phyloP scores from a whole-genome alignment of 495 filamentous ascomycete species.

The Annulohypoxylon bovei region DNA sequence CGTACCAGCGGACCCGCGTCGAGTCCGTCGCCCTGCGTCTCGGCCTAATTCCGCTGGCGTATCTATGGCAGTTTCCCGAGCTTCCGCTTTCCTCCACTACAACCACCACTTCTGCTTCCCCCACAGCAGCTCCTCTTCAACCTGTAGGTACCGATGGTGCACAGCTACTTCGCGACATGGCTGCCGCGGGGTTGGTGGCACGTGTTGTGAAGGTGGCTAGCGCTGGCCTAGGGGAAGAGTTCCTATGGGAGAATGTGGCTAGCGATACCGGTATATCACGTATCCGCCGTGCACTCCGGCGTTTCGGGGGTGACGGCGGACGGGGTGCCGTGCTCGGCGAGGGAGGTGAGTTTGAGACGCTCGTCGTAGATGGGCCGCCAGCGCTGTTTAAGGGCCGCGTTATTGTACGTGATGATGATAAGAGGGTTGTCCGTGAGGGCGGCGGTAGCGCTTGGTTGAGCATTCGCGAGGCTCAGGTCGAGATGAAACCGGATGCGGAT shows the following conservation, averaged over 20 bases:
- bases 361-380: constrained; percentile 82
- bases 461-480: constrained; percentile 66
- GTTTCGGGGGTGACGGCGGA: constrained; percentile 68
- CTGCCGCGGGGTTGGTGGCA: constrained; percentile 76
- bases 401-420: constrained; percentile 64
- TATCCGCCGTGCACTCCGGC: constrained; percentile 69
- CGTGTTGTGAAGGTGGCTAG: constrained; percentile 94
- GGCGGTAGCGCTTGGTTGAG: constrained; percentile 76
- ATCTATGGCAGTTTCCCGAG: constrained; percentile 89
- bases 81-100: constrained; percentile 50
- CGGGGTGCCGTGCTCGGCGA: constrained; percentile 83
- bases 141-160: constrained; percentile 38
- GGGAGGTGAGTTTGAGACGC: constrained; percentile 95
- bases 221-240: constrained; percentile 82
- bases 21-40: constrained; percentile 86
- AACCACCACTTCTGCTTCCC: background rate
- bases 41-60: constrained; percentile 81
- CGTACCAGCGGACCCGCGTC: constrained; percentile 93
- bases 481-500: constrained; percentile 52
- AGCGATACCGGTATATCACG: constrained; percentile 60
- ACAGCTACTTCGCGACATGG: constrained; percentile 83
- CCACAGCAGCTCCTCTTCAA: background rate
- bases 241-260: constrained; percentile 84
- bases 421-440: constrained; percentile 66
- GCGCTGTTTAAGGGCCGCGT: constrained; percentile 77